Evolutionary conservation across 257 asterid species (phyloP).

Genomic region (Plectranthus barbatus): DNA sequence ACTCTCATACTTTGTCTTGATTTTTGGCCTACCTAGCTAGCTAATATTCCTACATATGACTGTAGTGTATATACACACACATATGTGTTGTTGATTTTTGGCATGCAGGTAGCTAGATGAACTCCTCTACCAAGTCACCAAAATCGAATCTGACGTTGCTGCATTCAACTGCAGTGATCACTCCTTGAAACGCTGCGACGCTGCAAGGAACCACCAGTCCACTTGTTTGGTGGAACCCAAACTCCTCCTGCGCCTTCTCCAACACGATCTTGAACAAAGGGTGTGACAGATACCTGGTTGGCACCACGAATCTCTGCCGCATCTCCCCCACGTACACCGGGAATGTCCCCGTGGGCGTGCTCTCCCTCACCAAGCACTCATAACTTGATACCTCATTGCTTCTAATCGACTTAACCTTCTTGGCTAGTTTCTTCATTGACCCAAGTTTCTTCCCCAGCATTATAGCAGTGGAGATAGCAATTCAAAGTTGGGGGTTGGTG

Average conservation of each 20-base stretch:
- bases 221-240: constrained; percentile 44
- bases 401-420: constrained; percentile 3
- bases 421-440: constrained; percentile 24
- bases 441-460: constrained; percentile 53
- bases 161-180: constrained; percentile 40
- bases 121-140: constrained; percentile 2
- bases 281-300: too few species aligned
- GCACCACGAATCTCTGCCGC: too few species aligned
- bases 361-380: constrained; percentile 20
- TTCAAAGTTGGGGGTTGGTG: background rate
- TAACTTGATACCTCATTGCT: constrained; percentile 9
- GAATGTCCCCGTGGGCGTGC: constrained; percentile 41
- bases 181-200: constrained; percentile 43
- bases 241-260: constrained; percentile 61
- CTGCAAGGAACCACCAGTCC: too few species aligned
- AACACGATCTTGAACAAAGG: constrained; percentile 68
- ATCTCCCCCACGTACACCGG: constrained; percentile 59
- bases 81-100: too few species aligned
- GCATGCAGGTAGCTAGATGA: background rate
- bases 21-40: too few species aligned
- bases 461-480: background rate
- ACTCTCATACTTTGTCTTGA: too few species aligned
- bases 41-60: background rate
- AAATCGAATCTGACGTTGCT: constrained; percentile 51
- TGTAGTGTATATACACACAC: too few species aligned